Evolutionary conservation across 768 basidiomycete genomes (phyloP), one percentile per base, ranked within the genome.

Genomic region (Xerocomellus intermedius): DNA sequence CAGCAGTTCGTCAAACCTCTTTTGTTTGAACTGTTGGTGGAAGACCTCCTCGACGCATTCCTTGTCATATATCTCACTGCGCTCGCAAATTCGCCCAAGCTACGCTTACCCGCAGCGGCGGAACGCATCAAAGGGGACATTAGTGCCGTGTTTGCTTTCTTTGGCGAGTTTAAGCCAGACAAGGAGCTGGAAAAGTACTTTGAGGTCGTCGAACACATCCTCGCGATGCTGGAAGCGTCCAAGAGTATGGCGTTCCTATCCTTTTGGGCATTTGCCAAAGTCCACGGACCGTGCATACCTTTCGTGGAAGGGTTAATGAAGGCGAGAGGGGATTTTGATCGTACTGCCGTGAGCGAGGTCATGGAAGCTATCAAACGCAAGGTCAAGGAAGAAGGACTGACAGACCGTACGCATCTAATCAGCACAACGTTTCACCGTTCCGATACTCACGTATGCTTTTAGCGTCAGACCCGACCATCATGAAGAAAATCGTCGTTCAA

Each of bases 311-410:
- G 86, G 9, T 66, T 99, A 43, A 88, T 98, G 81, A 91, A 86
- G 68, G 85, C 89, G 5, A 81, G 97, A 48, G 88, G 89, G 51
- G 95, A 99, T 72, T 76, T 98, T 50, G 94, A 97, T 72, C 83
- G 93, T n/a, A 84, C 87, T 1, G 84, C 85, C 14, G 90, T 87
- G 17, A 87, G 76, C 62, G 95, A 98, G 55, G 89, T 96, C 32
- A 94, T 97, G 88, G 95, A 96, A 13, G 91, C 90, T 54, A 79
- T 98, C 60, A 91, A 88, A 69, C 82, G 93, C 46, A 98, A 94
- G 71, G 89, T 94, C 8, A 94, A 89, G 70, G 94, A 97, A 28
- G 94, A 98, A 65, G 82, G 82, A 5, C 63, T 94, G 55, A 78
- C 79, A 42, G 91, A 93, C 74, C 91, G 91, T 92, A 70, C 76